phyloP scores from a whole-genome alignment of 106 monocot species.

The Ottelia alismoides region DNA sequence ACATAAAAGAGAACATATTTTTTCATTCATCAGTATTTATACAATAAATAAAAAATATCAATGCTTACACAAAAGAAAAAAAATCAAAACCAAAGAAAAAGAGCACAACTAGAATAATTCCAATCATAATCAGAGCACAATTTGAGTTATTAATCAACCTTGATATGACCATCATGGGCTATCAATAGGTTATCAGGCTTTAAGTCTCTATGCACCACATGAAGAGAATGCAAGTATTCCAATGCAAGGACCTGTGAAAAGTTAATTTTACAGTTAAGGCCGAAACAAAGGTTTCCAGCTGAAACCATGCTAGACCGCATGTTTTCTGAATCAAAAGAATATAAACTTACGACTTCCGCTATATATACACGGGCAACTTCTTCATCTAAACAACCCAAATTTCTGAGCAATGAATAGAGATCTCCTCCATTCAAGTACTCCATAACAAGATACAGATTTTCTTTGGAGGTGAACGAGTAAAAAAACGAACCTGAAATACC shows the following conservation, averaged over 20 bases:
- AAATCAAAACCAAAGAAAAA: too few species aligned
- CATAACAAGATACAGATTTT: conserved; percentile 98
- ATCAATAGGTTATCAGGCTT: conserved; percentile 98
- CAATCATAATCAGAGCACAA: too few species aligned
- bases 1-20: too few species aligned
- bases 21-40: too few species aligned
- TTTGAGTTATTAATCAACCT: conserved; percentile 57
- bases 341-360: conserved; percentile 73
- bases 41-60: too few species aligned
- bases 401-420: conserved; percentile 90
- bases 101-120: too few species aligned
- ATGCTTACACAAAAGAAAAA: too few species aligned
- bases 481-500: conserved; percentile 84
- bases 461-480: conserved; percentile 98
- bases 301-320: too few species aligned
- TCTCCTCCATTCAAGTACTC: conserved; percentile 98
- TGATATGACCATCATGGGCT: conserved; percentile 85
- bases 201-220: conserved; percentile 93
- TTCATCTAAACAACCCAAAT: conserved; percentile 89
- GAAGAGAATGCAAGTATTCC: conserved; percentile 88
- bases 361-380: conserved; percentile 90
- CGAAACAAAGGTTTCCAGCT: too few species aligned
- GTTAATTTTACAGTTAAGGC: too few species aligned
- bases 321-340: background rate
- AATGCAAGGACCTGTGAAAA: conserved; percentile 91